Percentiles rank a stretch among this genome's conserved stretches.
phyloP scores from a whole-genome alignment of 2,329 filamentous ascomycete genomes.

The Fusarium torulosum region DNA sequence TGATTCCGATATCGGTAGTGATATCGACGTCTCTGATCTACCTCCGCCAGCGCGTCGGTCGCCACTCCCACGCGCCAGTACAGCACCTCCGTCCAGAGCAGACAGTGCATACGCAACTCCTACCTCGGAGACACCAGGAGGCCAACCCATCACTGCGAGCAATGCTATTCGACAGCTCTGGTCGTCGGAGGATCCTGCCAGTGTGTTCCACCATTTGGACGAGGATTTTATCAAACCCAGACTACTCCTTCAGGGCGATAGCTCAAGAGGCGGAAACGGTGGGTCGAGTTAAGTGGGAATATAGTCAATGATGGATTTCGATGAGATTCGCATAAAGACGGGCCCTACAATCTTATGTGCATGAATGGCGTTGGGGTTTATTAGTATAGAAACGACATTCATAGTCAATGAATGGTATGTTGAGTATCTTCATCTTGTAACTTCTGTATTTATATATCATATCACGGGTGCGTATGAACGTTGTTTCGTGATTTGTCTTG shows the following conservation, averaged over 20 bases:
- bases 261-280: slow-evolving; percentile 47
- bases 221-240: slow-evolving; percentile 97
- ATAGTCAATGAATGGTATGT: slow-evolving; percentile 33
- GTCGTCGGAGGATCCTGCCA: slow-evolving; percentile 87
- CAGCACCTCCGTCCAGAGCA: slow-evolving; percentile 43
- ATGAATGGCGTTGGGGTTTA: slow-evolving; percentile 47
- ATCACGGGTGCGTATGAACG: not conserved
- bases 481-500: slow-evolving; percentile 1
- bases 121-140: slow-evolving; percentile 47
- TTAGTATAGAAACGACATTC: slow-evolving; percentile 37
- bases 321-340: slow-evolving; percentile 12
- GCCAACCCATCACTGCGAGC: slow-evolving; percentile 72
- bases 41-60: slow-evolving; percentile 69
- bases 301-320: slow-evolving; percentile 13
- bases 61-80: slow-evolving; percentile 51
- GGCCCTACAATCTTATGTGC: slow-evolving; percentile 41
- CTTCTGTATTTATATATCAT: not conserved
- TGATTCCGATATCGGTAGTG: slow-evolving; percentile 71
- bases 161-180: slow-evolving; percentile 85
- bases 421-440: not conserved
- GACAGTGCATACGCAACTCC: slow-evolving; percentile 51
- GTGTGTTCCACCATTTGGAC: slow-evolving; percentile 91
- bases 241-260: slow-evolving; percentile 80
- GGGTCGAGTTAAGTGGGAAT: slow-evolving; percentile 38
- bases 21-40: slow-evolving; percentile 75